Conservation (phyloP, 164 flowering plant species). For the Magnolia changhungtana region DNA sequence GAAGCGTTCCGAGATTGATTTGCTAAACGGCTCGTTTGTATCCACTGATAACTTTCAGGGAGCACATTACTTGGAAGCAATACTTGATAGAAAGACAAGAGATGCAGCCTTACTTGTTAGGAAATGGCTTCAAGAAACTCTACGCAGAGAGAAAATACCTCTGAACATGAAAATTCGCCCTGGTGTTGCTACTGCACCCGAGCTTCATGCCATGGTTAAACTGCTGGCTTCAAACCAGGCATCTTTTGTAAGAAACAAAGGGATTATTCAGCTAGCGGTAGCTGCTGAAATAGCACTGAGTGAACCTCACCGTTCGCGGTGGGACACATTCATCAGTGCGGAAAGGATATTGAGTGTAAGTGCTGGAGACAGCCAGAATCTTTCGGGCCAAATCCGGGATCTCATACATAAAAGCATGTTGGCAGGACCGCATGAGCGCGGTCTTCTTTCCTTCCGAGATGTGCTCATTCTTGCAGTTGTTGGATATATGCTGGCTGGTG, state of each 20-base stretch:
- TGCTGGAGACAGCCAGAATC: conserved; percentile 89
- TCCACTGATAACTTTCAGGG: conserved; percentile 70
- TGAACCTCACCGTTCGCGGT: conserved; percentile 53
- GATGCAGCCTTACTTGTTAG: conserved; percentile 75
- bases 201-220: conserved; percentile 56
- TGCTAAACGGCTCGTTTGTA: conserved; percentile 69
- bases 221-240: conserved; percentile 60
- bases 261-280: conserved; percentile 78
- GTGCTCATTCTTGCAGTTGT: conserved; percentile 62
- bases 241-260: conserved; percentile 67
- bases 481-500: conserved; percentile 94
- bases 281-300: conserved; percentile 64
- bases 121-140: conserved; percentile 84
- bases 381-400: conserved; percentile 86
- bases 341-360: conserved; percentile 72
- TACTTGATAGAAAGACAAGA: conserved; percentile 76
- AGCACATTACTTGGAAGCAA: conserved; percentile 68
- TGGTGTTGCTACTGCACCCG: conserved; percentile 56
- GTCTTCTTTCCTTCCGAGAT: conserved; percentile 71
- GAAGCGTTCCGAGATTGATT: conserved; percentile 22
- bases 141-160: conserved; percentile 56
- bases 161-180: conserved; percentile 51
- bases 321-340: conserved; percentile 91
- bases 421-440: conserved; percentile 36
- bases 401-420: conserved; percentile 69